Evolutionary conservation across 352 stramenopile genomes (phyloP), one percentile per base, ranked within the genome.

Genomic region (Globisporangium parvum): DNA sequence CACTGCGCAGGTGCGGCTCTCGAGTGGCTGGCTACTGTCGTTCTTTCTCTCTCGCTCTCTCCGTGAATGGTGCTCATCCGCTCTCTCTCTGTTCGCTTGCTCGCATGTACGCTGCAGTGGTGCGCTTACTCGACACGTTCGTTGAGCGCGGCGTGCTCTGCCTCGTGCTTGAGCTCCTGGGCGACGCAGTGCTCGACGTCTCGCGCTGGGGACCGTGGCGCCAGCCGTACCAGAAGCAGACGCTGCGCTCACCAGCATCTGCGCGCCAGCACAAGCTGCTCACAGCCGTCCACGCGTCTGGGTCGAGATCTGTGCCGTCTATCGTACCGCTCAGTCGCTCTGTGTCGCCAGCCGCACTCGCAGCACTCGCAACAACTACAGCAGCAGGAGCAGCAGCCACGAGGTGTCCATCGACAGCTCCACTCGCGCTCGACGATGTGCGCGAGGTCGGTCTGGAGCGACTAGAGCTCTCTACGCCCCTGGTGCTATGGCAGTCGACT

Each of bases 161-260:
- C 41, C 71, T 91, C 37, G 81, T 89, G 55, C 52, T 91, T 26
- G 81, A 91, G 66, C 67, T 86, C 35, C 61, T 91, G 37, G 78
- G 71, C 20, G 48, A 73, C 20, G 63, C 78, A 10, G 97, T 99
- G 63, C 72, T 99, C 40, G 97, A 98, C 57, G 93, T 98, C 65
- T 69, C 96, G 9, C 70, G 94, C 12, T 95, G 93, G 69, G 96
- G 97, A 40, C 93, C 87, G 49, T 89, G 95, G 69, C 96, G 92
- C 67, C 77, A 92, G 47, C 93, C 98, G 69, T 86, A 97, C 21
- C 75, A 97, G 0, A 57, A 58, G 31, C 56, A 51, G 11, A 35
- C 50, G 15, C 42, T 53, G 41, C 49, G 39, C 28, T 62, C 51
- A 35, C 50, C 58, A 9, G 37, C 41, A 47, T 67, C 24, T 79